Conservation (phyloP, 306 rosid genomes). For the Prunus salicina region DNA sequence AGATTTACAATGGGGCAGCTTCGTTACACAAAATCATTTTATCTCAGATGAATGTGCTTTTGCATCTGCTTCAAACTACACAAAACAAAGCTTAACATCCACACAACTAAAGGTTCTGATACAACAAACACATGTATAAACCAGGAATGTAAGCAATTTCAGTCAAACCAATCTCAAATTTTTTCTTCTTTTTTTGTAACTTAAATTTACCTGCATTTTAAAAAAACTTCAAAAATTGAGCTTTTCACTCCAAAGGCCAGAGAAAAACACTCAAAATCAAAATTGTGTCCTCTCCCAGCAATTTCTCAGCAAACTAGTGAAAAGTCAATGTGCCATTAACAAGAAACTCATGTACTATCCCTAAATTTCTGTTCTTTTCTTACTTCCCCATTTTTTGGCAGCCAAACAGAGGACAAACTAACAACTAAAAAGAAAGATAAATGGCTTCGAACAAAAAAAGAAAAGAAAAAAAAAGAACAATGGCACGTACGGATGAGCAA, state of each 20-base stretch:
- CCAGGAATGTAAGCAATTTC: background rate
- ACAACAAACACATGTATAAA: background rate
- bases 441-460: background rate
- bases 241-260: background rate
- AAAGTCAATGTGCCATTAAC: background rate
- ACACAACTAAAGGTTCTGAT: background rate
- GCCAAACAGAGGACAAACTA: background rate
- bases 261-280: background rate
- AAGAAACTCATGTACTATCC: background rate
- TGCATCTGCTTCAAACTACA: background rate
- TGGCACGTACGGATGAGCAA: slow-evolving; percentile 70
- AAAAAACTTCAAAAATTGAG: background rate
- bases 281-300: background rate
- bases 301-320: background rate
- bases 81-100: background rate
- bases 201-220: background rate
- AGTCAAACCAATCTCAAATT: background rate
- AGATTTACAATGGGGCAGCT: background rate
- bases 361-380: background rate
- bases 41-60: background rate
- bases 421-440: background rate
- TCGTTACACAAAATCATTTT: background rate
- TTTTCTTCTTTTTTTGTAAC: background rate
- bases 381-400: background rate
- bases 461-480: background rate